Evolutionary conservation across 2,329 filamentous ascomycete species (phyloP).

Genomic region (Aquanectria penicillioides): DNA sequence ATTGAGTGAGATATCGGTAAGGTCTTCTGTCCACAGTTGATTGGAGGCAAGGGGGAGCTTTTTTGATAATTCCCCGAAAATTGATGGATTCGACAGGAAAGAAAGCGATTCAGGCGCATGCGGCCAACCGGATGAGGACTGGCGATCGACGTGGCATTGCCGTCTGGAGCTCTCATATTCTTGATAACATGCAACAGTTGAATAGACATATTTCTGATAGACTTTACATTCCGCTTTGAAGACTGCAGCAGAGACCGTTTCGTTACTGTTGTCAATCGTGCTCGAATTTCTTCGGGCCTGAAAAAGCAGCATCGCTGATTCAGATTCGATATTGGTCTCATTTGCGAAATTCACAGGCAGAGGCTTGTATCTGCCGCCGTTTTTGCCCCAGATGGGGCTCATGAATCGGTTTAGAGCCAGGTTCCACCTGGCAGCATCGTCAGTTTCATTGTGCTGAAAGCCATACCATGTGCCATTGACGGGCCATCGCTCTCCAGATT

Average conservation of each 20-base stretch:
- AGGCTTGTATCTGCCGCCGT: not conserved
- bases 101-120: no score
- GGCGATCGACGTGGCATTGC: no score
- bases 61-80: no score
- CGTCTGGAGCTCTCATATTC: no score
- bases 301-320: conserved; percentile 6
- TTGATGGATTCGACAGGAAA: no score
- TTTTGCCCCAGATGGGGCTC: not conserved
- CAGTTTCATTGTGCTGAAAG: not conserved
- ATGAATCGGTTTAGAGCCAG: conserved; percentile 9
- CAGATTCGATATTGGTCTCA: not conserved
- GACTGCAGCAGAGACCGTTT: not conserved
- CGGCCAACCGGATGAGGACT: no score
- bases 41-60: no score
- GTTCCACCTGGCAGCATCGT: not conserved
- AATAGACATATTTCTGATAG: not conserved
- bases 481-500: not conserved
- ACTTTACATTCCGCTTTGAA: not conserved
- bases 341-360: conserved; percentile 10
- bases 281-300: not conserved
- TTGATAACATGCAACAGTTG: no score
- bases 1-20: not conserved
- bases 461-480: conserved; percentile 23
- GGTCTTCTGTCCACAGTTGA: no score
- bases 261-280: no score